Base-by-base conservation (phyloP, 2,329 filamentous ascomycete genomes). In the Rutstroemia sp. region DNA sequence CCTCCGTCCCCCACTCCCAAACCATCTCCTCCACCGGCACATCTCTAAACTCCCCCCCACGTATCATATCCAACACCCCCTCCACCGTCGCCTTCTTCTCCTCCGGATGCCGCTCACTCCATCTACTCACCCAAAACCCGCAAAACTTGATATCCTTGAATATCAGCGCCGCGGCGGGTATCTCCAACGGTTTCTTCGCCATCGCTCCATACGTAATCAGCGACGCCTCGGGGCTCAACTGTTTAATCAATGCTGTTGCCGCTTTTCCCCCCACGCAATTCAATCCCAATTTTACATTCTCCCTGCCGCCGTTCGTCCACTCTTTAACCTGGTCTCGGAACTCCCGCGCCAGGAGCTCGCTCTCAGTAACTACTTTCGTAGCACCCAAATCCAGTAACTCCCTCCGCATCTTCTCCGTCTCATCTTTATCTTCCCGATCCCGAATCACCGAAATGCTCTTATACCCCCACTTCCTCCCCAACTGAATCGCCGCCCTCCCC, bases 201-300 rank as follows among this genome's bases (percentile, higher is more conserved):
- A 99, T 99, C 51, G 89, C 92, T 25, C 94, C 94, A 69, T 99
- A 99, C 4, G 92, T 96, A 23, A 99, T 90, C 71, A 97, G 77
- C 56, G 87, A 85, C 1, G 82, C 88, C 21, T 82, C 81, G 0
- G 82, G 75, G 5, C 80, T 78, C 3, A 99, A 78, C 6, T 81
- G 79, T 66, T 91, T 89, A 5, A 92, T 87, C 67, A 99, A 76
- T 1, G 85, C 80, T 27, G 87, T 86, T 4, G 91, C 90, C 10
- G 86, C 83, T 70, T 92, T 89, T 5, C 94, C 94, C 39, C 94
- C 94, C 0, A 99, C 92, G 69, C 94, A 97, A 72, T 99, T 99
- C 57, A 99, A 73, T 0, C 85, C 94, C 1, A 99, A 76, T 44
- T 83, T 81, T 54, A 97, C 78, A 14, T 81, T 77, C 59, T 92